These are phyloP conservation scores for Plantago ovata DNA, from an alignment of 257 asterid species.

Conservation along the genomic window DNA sequence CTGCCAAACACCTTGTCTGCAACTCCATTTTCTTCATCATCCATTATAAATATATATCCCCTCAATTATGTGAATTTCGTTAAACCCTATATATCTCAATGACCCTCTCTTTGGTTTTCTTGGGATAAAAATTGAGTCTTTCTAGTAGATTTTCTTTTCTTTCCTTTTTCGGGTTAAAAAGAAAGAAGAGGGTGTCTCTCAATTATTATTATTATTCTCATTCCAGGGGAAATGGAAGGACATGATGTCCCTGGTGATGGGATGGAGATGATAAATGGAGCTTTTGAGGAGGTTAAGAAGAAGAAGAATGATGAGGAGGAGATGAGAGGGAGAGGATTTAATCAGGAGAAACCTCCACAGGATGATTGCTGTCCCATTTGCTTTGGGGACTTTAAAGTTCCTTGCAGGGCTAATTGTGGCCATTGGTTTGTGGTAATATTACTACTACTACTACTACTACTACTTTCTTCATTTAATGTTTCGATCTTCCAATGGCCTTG, in stretches of 20 bases:
- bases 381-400: slow-evolving; percentile 23
- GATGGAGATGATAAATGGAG: not conserved
- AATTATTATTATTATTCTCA: not conserved
- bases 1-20: slow-evolving; percentile 6
- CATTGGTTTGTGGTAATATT: slow-evolving; percentile 34
- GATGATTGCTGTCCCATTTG: slow-evolving; percentile 26
- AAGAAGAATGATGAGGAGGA: slow-evolving; percentile 16
- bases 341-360: slow-evolving; percentile 22
- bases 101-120: too few relatives aligned
- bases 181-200: not conserved
- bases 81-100: too few relatives aligned
- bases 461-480: not conserved
- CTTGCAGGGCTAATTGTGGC: slow-evolving; percentile 27
- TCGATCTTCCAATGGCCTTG: too few relatives aligned
- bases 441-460: not conserved
- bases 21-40: not conserved
- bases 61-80: not conserved
- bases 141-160: too few relatives aligned
- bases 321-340: slow-evolving; percentile 5
- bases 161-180: too few relatives aligned
- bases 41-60: not conserved
- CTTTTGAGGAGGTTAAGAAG: not conserved
- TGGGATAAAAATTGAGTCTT: too few relatives aligned
- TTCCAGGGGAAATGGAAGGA: not conserved
- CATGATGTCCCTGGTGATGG: not conserved